These are phyloP conservation scores for Mucor velutinosus DNA, from an alignment of 371 early-diverging fungal genomes.

Conservation along the genomic window DNA sequence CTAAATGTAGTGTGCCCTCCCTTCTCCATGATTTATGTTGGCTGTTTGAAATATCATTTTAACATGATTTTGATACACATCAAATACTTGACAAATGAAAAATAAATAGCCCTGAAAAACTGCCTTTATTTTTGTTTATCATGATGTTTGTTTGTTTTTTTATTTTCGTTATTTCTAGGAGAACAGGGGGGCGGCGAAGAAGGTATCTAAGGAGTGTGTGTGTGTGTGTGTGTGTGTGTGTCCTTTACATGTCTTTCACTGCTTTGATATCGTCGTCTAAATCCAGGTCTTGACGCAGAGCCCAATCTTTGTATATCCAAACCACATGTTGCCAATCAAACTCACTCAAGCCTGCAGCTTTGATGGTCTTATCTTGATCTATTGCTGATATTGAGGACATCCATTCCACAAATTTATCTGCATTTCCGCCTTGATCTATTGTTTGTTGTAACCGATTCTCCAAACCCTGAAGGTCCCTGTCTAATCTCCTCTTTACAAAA, in stretches of 20 bases:
- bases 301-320: conserved; percentile 39
- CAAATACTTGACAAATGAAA: conserved; percentile 5
- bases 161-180: not conserved
- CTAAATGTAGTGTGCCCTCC: not conserved
- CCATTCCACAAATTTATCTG: conserved; percentile 32
- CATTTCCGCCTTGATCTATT: conserved; percentile 22
- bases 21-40: not conserved
- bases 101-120: not conserved
- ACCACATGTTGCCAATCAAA: conserved; percentile 39
- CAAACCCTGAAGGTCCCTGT: conserved; percentile 25
- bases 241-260: conserved; percentile 24
- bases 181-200: not conserved
- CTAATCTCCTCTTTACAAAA: conserved; percentile 34
- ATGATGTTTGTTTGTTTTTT: conserved; percentile 1
- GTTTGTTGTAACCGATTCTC: conserved; percentile 14
- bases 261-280: conserved; percentile 19
- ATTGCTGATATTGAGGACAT: conserved; percentile 17
- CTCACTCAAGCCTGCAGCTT: conserved; percentile 19
- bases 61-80: conserved; percentile 1
- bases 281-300: conserved; percentile 20
- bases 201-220: not conserved
- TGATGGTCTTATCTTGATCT: not conserved
- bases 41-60: not conserved
- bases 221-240: not conserved
- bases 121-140: conserved; percentile 1